Conservation (phyloP, 1,139 yeast genomes). For the Nakaseomyces kungkrabaensis region DNA sequence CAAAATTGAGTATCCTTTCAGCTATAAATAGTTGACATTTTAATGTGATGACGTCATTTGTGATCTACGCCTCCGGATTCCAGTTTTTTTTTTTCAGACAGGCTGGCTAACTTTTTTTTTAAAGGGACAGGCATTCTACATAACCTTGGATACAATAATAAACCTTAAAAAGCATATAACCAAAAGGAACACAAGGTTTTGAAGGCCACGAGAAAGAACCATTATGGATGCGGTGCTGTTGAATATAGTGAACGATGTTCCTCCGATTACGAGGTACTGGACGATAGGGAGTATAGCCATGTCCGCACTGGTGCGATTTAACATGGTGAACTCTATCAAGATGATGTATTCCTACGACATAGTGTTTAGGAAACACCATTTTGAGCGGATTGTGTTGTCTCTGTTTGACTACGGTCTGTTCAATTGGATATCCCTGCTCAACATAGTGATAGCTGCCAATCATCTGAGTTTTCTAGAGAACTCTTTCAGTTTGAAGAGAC, state of each 20-base stretch:
- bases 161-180: too few relatives aligned
- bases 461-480: conserved; percentile 21
- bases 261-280: conserved; percentile 26
- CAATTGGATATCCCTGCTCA: conserved; percentile 18
- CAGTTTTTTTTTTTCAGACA: too few relatives aligned
- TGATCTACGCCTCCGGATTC: background rate
- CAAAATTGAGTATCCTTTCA: too few relatives aligned
- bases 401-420: conserved; percentile 23
- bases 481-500: conserved; percentile 17
- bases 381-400: conserved; percentile 23
- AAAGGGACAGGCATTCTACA: background rate
- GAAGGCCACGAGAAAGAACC: background rate
- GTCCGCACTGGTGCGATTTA: conserved; percentile 18
- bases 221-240: conserved; percentile 23
- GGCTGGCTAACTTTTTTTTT: background rate
- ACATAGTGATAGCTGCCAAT: conserved; percentile 17
- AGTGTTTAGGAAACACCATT: conserved; percentile 26
- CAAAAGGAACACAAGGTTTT: too few relatives aligned
- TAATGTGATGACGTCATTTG: background rate
- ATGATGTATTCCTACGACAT: conserved; percentile 23
- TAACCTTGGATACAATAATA: too few relatives aligned
- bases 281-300: conserved; percentile 20
- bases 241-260: conserved; percentile 22
- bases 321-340: conserved; percentile 17
- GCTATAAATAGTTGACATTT: too few relatives aligned